phyloP scores from a whole-genome alignment of 495 filamentous ascomycete genomes.

The Daldinia bambusicola region DNA sequence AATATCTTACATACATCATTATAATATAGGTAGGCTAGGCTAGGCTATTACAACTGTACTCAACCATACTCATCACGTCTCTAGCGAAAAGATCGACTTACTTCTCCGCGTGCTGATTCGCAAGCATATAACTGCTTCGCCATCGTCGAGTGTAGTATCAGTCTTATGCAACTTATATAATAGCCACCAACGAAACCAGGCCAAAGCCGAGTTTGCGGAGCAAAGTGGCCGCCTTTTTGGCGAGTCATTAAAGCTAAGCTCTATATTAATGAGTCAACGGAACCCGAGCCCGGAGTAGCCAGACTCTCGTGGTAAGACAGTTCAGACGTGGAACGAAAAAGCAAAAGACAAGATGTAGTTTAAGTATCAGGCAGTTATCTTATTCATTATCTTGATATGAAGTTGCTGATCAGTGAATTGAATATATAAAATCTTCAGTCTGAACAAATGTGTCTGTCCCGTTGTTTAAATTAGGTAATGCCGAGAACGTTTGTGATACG shows the following conservation, averaged over 20 bases:
- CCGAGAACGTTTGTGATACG: no score
- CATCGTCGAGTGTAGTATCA: conserved; percentile 15
- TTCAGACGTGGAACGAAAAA: background rate
- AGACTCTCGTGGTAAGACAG: conserved; percentile 5
- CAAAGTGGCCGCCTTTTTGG: conserved; percentile 9
- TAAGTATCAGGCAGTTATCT: no score
- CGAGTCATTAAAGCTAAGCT: conserved; percentile 29
- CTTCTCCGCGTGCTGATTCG: conserved; percentile 23
- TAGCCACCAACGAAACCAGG: conserved; percentile 12
- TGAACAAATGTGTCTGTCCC: no score
- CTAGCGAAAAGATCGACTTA: conserved; percentile 15
- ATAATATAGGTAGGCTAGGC: no score
- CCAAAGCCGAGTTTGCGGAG: conserved; percentile 16
- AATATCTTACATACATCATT: no score
- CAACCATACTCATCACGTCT: background rate
- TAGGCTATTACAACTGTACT: background rate
- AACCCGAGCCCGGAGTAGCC: conserved; percentile 12
- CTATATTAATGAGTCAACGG: conserved; percentile 17
- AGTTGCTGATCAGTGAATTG: no score
- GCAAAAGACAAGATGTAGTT: no score
- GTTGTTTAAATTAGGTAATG: no score
- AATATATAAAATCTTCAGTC: no score
- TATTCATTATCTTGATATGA: no score
- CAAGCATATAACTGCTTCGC: conserved; percentile 15
- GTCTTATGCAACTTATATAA: conserved; percentile 20